Evolutionary conservation across 257 asterid species (phyloP).

Genomic region (Vinca minor): DNA sequence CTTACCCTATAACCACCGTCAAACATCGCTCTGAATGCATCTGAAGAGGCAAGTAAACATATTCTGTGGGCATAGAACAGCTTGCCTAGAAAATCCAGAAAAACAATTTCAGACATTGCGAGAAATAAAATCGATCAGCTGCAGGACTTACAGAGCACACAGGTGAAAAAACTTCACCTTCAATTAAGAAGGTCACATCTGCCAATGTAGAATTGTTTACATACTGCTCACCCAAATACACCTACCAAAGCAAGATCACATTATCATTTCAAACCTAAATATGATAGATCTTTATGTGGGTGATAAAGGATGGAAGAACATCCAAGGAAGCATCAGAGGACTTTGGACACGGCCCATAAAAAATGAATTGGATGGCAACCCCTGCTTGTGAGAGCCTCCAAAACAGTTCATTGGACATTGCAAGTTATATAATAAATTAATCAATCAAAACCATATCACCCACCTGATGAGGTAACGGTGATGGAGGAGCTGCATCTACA

Average conservation of each 20-base stretch:
- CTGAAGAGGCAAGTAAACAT: conserved; percentile 93
- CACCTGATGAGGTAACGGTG: conserved; percentile 93
- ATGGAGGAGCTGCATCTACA: conserved; percentile 94
- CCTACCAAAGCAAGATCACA: conserved; percentile 46
- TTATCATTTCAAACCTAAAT: conserved; percentile 1
- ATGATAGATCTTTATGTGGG: background rate
- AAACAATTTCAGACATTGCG: background rate
- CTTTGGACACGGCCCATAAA: background rate
- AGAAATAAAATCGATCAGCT: background rate
- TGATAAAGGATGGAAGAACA: background rate
- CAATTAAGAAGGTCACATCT: conserved; percentile 90
- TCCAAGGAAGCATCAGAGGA: background rate
- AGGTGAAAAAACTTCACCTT: conserved; percentile 40
- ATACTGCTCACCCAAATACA: conserved; percentile 89
- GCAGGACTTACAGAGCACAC: background rate
- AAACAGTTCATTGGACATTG: background rate
- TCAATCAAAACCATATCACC: conserved; percentile 1
- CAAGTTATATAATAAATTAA: background rate
- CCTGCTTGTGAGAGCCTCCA: background rate
- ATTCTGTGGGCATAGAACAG: conserved; percentile 94
- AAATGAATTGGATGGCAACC: background rate
- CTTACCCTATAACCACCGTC: conserved; percentile 99
- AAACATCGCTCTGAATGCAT: conserved; percentile 97
- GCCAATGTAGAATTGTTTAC: conserved; percentile 84
- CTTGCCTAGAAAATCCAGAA: conserved; percentile 29